Percentiles rank a stretch among this genome's conserved stretches.
These are phyloP conservation scores for Boletus vermiculosoides DNA, from an alignment of 768 basidiomycete species.

Conservation along the genomic window DNA sequence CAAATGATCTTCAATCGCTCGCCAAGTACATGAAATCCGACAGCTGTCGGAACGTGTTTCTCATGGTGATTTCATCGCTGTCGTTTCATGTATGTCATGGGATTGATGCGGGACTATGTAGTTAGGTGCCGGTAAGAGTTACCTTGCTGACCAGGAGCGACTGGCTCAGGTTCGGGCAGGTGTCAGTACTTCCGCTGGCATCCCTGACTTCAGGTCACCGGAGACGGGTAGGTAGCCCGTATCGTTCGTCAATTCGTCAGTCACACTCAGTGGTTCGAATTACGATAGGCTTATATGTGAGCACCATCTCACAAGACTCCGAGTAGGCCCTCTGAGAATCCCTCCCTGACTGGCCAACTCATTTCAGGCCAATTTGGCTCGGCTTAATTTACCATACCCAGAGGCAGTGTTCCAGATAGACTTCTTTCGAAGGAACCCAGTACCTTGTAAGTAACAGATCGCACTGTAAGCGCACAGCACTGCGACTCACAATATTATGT, in stretches of 20 bases:
- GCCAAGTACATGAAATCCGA: slow-evolving; percentile 70
- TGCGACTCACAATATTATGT: not conserved
- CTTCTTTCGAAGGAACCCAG: slow-evolving; percentile 78
- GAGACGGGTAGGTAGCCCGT: slow-evolving; percentile 60
- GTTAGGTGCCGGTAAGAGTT: slow-evolving; percentile 64
- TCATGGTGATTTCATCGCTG: slow-evolving; percentile 54
- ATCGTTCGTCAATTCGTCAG: not conserved
- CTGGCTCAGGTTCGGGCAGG: slow-evolving; percentile 39
- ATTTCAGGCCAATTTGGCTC: slow-evolving; percentile 68
- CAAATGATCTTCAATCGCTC: slow-evolving; percentile 43
- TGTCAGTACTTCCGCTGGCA: slow-evolving; percentile 77
- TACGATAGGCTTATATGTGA: slow-evolving; percentile 29
- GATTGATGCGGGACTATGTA: slow-evolving; percentile 26
- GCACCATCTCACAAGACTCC: not conserved
- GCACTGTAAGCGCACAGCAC: not conserved
- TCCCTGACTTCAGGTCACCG: slow-evolving; percentile 88
- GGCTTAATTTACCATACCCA: slow-evolving; percentile 81
- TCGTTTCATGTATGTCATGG: not conserved
- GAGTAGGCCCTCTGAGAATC: not conserved
- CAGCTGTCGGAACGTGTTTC: slow-evolving; percentile 62
- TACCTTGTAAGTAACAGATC: slow-evolving; percentile 58
- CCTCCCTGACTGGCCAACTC: not conserved
- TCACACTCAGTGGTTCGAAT: not conserved
- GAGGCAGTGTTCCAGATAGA: slow-evolving; percentile 94
- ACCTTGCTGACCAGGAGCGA: not conserved